A percentile compares a stretch with the other conserved stretches of the same genome.
Conservation (phyloP, 2,329 filamentous ascomycete species). For the Seiridium cupressi region DNA sequence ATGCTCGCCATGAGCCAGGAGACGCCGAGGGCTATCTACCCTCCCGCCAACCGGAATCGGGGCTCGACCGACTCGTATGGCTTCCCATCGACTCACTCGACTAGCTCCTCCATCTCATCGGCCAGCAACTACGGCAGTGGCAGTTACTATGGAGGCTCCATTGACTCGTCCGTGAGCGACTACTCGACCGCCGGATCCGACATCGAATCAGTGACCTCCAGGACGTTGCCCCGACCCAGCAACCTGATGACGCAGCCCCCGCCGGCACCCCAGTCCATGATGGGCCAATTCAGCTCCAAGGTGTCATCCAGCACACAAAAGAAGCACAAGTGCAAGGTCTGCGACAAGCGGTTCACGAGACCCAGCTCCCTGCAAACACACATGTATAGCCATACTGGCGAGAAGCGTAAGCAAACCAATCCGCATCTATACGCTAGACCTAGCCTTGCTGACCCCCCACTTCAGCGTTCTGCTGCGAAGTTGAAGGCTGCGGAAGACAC, state of each 20-base stretch:
- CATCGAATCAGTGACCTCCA: constrained; percentile 75
- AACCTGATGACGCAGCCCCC: constrained; percentile 60
- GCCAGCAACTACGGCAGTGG: constrained; percentile 71
- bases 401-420: constrained; percentile 76
- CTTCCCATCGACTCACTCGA: constrained; percentile 81
- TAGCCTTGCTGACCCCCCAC: background rate
- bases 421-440: background rate
- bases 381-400: constrained; percentile 97
- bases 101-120: constrained; percentile 87
- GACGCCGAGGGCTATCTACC: constrained; percentile 87
- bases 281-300: constrained; percentile 97
- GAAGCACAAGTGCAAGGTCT: constrained; percentile 99
- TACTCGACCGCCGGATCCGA: constrained; percentile 90
- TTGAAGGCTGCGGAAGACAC: constrained; percentile 90
- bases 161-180: constrained; percentile 83
- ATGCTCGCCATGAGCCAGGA: constrained; percentile 97
- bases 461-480: constrained; percentile 87
- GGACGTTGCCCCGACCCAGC: constrained; percentile 79
- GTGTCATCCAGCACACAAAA: constrained; percentile 94
- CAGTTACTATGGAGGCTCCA: constrained; percentile 80
- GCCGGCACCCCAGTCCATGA: constrained; percentile 92
- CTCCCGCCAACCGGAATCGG: constrained; percentile 58
- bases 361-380: constrained; percentile 94
- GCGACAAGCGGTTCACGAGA: constrained; percentile 94
- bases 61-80: constrained; percentile 85